Conservation (phyloP, 805 yeast species). For the Nakazawaea peltata region DNA sequence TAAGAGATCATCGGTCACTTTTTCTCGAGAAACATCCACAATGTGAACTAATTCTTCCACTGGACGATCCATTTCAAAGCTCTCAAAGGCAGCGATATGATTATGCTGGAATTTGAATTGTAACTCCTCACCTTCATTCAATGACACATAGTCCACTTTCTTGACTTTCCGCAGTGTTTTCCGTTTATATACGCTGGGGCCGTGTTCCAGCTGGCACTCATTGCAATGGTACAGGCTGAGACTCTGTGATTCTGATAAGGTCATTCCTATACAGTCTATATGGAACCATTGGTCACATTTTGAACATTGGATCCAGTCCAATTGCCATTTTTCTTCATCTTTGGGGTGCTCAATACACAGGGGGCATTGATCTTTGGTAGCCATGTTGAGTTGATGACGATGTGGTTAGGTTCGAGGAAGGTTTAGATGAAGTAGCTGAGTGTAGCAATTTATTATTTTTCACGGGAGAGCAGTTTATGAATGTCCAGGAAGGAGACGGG, state of each 20-base stretch:
- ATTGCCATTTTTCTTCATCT: constrained; percentile 11
- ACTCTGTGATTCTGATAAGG: constrained; percentile 25
- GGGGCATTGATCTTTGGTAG: constrained; percentile 11
- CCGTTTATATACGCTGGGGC: constrained; percentile 43
- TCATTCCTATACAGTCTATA: constrained; percentile 33
- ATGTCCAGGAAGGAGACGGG: too few relatives aligned
- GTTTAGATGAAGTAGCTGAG: too few relatives aligned
- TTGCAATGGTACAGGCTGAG: constrained; percentile 49
- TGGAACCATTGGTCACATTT: constrained; percentile 50
- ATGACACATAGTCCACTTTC: constrained; percentile 68
- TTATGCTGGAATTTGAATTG: constrained; percentile 50
- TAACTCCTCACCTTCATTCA: constrained; percentile 62
- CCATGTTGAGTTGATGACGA: too few relatives aligned
- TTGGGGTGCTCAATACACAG: constrained; percentile 10
- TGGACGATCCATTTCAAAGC: constrained; percentile 21
- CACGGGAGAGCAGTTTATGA: too few relatives aligned
- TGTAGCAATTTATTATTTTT: too few relatives aligned
- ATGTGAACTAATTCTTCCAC: constrained; percentile 19
- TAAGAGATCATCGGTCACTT: constrained; percentile 19
- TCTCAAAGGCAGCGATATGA: constrained; percentile 30
- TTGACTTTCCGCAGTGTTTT: constrained; percentile 43
- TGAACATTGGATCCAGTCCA: constrained; percentile 52
- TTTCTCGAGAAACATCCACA: constrained; percentile 16
- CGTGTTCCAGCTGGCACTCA: constrained; percentile 33
- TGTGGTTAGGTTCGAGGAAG: too few relatives aligned